Conservation (phyloP, 2,329 filamentous ascomycete genomes). For the Leptographium procerum region DNA sequence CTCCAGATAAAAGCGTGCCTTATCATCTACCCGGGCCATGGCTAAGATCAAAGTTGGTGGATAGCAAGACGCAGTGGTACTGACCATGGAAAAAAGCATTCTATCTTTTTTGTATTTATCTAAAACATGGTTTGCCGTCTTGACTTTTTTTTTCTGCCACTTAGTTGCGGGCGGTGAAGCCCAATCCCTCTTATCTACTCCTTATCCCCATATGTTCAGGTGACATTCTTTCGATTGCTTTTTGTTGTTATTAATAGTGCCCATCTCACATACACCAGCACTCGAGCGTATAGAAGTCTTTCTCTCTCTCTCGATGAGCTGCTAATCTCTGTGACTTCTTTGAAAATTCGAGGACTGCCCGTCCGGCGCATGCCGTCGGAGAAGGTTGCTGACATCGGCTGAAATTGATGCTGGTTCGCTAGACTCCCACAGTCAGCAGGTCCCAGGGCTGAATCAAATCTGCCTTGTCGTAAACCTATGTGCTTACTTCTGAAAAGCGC, state of each 20-base stretch:
- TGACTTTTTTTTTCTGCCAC: background rate
- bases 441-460: background rate
- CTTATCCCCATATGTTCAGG: too few species aligned
- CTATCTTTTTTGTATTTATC: too few species aligned
- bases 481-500: too few species aligned
- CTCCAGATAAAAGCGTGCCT: constrained; percentile 91
- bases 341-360: background rate
- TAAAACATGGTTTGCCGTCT: too few species aligned
- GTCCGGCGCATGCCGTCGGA: background rate
- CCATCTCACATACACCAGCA: too few species aligned
- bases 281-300: too few species aligned
- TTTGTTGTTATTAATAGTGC: too few species aligned
- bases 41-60: background rate
- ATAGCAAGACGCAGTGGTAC: background rate
- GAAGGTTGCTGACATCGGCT: background rate
- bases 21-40: constrained; percentile 82
- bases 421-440: background rate
- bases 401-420: background rate
- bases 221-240: too few species aligned
- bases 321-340: background rate
- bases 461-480: too few species aligned
- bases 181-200: too few species aligned
- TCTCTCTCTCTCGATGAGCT: background rate
- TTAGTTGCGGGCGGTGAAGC: background rate
- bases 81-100: background rate